A percentile compares a stretch with the other conserved stretches of the same genome.
Evolutionary conservation across 164 flowering plant species (phyloP).

Genomic region (Euptelea pleiosperma): DNA sequence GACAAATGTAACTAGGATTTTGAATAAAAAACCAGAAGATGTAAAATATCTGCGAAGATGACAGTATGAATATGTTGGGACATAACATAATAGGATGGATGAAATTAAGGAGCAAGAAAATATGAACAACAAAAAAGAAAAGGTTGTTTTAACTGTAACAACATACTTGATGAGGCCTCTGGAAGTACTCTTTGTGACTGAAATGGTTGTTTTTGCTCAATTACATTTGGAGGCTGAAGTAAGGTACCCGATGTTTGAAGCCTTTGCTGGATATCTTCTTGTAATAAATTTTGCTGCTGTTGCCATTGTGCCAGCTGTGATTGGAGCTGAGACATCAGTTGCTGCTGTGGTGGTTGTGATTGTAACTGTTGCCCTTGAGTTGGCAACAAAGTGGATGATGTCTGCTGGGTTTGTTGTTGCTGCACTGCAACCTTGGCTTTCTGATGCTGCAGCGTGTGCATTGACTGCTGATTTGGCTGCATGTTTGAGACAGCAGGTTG

Average conservation of each 20-base stretch:
- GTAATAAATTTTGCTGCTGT: constrained; percentile 3
- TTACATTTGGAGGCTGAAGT: constrained; percentile 18
- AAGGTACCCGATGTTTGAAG: constrained; percentile 12
- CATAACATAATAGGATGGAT: no score
- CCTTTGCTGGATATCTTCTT: constrained; percentile 15
- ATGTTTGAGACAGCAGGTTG: constrained; percentile 53
- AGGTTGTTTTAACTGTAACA: not conserved
- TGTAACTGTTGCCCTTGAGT: constrained; percentile 60
- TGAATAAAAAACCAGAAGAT: no score
- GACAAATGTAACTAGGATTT: no score
- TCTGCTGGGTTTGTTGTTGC: constrained; percentile 37
- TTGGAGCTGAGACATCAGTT: constrained; percentile 25
- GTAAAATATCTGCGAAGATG: no score
- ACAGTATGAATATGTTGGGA: no score
- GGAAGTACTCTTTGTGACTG: constrained; percentile 13
- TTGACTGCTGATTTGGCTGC: constrained; percentile 48
- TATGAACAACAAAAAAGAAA: not conserved
- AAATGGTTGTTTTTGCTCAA: constrained; percentile 17
- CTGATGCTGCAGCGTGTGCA: constrained; percentile 31
- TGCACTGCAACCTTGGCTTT: constrained; percentile 54
- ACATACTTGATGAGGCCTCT: constrained; percentile 21
- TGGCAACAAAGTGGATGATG: constrained; percentile 27
- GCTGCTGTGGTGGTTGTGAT: constrained; percentile 51
- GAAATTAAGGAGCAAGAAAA: not conserved
- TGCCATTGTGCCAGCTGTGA: constrained; percentile 18